Percentiles rank a stretch among this genome's conserved stretches.
These are phyloP conservation scores for Chaetomium tenue DNA, from an alignment of 495 filamentous ascomycete genomes.

Conservation along the genomic window DNA sequence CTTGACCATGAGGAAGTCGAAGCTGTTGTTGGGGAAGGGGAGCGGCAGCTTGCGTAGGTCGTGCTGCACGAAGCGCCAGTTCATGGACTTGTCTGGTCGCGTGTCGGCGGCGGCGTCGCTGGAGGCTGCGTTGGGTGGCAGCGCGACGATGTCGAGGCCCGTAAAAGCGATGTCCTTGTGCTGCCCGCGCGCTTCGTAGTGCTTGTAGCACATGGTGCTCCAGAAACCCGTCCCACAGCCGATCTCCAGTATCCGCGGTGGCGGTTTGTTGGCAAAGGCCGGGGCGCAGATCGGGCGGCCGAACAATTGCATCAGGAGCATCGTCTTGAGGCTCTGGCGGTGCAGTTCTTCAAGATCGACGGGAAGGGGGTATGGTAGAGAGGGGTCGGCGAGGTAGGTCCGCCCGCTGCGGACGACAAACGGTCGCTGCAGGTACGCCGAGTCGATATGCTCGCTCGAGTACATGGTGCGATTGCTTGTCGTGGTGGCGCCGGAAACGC, in stretches of 20 bases:
- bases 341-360: slow-evolving; percentile 86
- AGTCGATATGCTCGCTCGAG: slow-evolving; percentile 36
- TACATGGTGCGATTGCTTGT: slow-evolving; percentile 39
- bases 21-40: slow-evolving; percentile 79
- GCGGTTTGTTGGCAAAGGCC: slow-evolving; percentile 60
- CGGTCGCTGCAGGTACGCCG: slow-evolving; percentile 51
- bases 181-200: slow-evolving; percentile 61
- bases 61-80: slow-evolving; percentile 86
- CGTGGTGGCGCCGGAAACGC: slow-evolving; percentile 36
- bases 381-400: slow-evolving; percentile 74
- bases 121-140: slow-evolving; percentile 56
- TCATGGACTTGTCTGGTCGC: slow-evolving; percentile 63
- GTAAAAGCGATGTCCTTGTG: slow-evolving; percentile 64
- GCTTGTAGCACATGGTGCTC: slow-evolving; percentile 80
- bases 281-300: slow-evolving; percentile 76
- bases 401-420: slow-evolving; percentile 74
- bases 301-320: slow-evolving; percentile 76
- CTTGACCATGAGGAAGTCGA: slow-evolving; percentile 88
- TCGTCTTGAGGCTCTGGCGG: slow-evolving; percentile 78
- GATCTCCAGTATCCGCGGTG: slow-evolving; percentile 76
- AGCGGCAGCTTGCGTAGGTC: slow-evolving; percentile 72
- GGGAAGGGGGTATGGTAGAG: slow-evolving; percentile 76
- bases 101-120: slow-evolving; percentile 11
- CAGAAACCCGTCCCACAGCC: slow-evolving; percentile 88
- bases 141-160: slow-evolving; percentile 77